These are phyloP conservation scores for Brassica incana DNA, from an alignment of 345 rosid species.

Conservation along the genomic window DNA sequence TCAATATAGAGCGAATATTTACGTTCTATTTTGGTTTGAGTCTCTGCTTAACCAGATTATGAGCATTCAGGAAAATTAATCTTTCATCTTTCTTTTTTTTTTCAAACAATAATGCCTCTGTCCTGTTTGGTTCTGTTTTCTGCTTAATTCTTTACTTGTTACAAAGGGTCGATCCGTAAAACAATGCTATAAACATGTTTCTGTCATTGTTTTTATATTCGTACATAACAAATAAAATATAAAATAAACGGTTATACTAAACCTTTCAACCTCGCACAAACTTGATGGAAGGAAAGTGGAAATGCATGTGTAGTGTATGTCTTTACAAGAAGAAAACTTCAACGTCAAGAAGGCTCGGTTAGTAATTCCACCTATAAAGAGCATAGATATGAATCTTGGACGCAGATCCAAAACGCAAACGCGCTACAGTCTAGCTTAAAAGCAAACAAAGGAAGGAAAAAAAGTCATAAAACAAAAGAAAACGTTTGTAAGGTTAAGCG, in stretches of 20 bases:
- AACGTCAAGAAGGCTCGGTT: conserved; percentile 12
- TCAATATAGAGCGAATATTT: conserved; percentile 7
- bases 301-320: conserved; percentile 3
- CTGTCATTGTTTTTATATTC: not conserved
- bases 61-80: not conserved
- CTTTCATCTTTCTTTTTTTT: not conserved
- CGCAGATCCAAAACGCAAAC: conserved; percentile 28
- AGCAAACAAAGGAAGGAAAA: conserved; percentile 5
- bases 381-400: conserved; percentile 14
- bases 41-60: not conserved
- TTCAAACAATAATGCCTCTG: not conserved
- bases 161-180: not conserved
- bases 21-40: conserved; percentile 7
- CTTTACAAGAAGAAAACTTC: conserved; percentile 26
- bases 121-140: not conserved
- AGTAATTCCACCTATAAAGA: conserved; percentile 12
- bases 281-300: conserved; percentile 13
- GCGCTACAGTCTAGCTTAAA: conserved; percentile 4
- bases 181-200: not conserved
- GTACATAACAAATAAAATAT: not conserved
- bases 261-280: conserved; percentile 17
- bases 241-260: conserved; percentile 9
- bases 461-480: not conserved
- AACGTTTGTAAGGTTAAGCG: not conserved
- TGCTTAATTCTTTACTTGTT: not conserved